Conservation (phyloP, 2,329 filamentous ascomycete species). For the Trichoderma atrobrunneum region DNA sequence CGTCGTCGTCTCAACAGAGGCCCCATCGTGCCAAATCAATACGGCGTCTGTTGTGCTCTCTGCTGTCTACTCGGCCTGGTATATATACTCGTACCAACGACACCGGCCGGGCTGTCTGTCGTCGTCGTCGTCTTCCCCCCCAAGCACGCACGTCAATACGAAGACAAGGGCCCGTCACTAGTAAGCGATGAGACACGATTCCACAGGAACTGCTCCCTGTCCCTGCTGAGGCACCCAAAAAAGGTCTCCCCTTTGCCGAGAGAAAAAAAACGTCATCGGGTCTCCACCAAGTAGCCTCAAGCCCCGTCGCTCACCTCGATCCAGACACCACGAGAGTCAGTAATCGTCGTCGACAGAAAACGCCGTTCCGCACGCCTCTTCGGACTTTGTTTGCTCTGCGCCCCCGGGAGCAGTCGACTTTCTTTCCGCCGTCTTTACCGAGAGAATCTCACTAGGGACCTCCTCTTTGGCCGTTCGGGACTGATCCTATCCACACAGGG, state of each 20-base stretch:
- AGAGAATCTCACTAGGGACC: neutral
- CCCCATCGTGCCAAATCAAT: neutral
- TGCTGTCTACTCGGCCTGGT: neutral
- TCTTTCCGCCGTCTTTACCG: slow-evolving; percentile 9
- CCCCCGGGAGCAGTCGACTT: neutral
- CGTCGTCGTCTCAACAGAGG: neutral
- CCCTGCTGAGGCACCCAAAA: slow-evolving; percentile 11
- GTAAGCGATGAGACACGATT: slow-evolving; percentile 11
- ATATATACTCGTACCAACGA: neutral
- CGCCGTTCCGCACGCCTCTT: neutral
- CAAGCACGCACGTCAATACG: slow-evolving; percentile 1
- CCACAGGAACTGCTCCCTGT: neutral
- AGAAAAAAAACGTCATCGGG: slow-evolving; percentile 24
- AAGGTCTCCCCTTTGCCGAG: slow-evolving; percentile 8
- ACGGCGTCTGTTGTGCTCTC: neutral
- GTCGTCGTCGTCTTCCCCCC: neutral
- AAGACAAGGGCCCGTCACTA: slow-evolving; percentile 7
- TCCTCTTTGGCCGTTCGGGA: neutral
- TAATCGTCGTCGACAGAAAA: slow-evolving; percentile 1
- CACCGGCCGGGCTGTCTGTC: neutral
- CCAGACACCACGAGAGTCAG: neutral
- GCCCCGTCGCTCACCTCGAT: slow-evolving; percentile 9
- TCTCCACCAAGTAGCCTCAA: slow-evolving; percentile 20
- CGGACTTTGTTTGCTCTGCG: slow-evolving; percentile 1
- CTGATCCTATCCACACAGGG: neutral